Percentiles rank a stretch among this genome's conserved stretches.
Conservation (phyloP, 1,139 yeast genomes). For the Saccharomyces hybrid region DNA sequence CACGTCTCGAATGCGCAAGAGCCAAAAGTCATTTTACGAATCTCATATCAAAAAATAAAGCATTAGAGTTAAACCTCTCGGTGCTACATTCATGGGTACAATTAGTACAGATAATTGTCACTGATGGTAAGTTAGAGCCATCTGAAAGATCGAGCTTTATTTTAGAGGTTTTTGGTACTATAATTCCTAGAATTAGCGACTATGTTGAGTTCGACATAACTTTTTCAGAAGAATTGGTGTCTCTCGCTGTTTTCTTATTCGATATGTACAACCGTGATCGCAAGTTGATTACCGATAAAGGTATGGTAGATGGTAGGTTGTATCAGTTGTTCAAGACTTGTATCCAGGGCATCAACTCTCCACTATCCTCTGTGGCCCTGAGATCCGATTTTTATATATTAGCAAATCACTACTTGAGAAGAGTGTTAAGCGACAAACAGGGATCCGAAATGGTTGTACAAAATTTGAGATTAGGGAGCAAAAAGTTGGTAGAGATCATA, state of each 20-base stretch:
- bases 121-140: constrained; percentile 45
- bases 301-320: constrained; percentile 40
- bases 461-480: constrained; percentile 53
- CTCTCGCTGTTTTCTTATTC: constrained; percentile 64
- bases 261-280: constrained; percentile 51
- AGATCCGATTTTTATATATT: constrained; percentile 76
- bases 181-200: constrained; percentile 69
- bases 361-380: constrained; percentile 57
- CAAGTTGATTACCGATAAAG: constrained; percentile 33
- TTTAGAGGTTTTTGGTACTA: constrained; percentile 64
- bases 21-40: constrained; percentile 33
- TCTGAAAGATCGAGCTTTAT: constrained; percentile 52
- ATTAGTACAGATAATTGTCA: constrained; percentile 62
- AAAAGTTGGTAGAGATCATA: constrained; percentile 53
- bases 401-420: constrained; percentile 57
- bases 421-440: constrained; percentile 38
- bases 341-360: constrained; percentile 61
- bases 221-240: constrained; percentile 71
- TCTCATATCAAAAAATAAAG: constrained; percentile 39
- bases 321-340: constrained; percentile 68
- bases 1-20: constrained; percentile 13
- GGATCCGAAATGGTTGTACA: constrained; percentile 43
- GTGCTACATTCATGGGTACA: constrained; percentile 80
- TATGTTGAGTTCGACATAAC: constrained; percentile 59
- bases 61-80: constrained; percentile 48